phyloP scores from a whole-genome alignment of 2,329 filamentous ascomycete species.

The Cladosporium phlei region DNA sequence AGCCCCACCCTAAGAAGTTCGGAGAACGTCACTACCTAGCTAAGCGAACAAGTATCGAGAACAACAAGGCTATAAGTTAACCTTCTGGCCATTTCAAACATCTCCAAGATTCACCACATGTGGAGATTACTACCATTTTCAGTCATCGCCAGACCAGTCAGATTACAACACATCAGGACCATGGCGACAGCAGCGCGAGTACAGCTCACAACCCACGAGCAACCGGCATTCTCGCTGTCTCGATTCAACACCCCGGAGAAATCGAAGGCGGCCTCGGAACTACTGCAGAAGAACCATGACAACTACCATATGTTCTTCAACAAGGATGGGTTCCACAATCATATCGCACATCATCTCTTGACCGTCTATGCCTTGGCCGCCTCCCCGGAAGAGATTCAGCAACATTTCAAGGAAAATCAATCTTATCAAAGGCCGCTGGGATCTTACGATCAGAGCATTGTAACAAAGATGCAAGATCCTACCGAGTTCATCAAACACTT shows the following conservation, averaged over 20 bases:
- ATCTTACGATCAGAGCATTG: constrained; percentile 40
- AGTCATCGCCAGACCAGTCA: no score
- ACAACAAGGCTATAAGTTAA: no score
- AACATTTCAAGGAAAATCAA: constrained; percentile 60
- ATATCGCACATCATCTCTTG: constrained; percentile 74
- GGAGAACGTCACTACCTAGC: no score
- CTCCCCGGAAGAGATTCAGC: constrained; percentile 53
- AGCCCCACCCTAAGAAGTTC: no score
- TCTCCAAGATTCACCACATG: no score
- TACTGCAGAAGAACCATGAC: constrained; percentile 72
- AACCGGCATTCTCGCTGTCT: constrained; percentile 43
- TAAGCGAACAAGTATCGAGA: no score
- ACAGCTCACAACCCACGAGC: constrained; percentile 40
- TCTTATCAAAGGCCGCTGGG: constrained; percentile 58
- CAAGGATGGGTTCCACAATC: constrained; percentile 67
- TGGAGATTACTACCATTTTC: no score
- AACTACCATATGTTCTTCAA: constrained; percentile 82
- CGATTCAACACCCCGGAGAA: constrained; percentile 50
- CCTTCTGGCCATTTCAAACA: no score
- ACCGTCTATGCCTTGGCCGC: constrained; percentile 73
- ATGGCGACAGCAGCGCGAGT: constrained; percentile 49
- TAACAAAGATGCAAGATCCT: constrained; percentile 55
- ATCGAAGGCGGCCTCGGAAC: constrained; percentile 58
- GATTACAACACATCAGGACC: constrained; percentile 14
- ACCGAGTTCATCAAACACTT: constrained; percentile 55